Conservation (phyloP, 2,329 filamentous ascomycete genomes). For the Westerdykella sp. region DNA sequence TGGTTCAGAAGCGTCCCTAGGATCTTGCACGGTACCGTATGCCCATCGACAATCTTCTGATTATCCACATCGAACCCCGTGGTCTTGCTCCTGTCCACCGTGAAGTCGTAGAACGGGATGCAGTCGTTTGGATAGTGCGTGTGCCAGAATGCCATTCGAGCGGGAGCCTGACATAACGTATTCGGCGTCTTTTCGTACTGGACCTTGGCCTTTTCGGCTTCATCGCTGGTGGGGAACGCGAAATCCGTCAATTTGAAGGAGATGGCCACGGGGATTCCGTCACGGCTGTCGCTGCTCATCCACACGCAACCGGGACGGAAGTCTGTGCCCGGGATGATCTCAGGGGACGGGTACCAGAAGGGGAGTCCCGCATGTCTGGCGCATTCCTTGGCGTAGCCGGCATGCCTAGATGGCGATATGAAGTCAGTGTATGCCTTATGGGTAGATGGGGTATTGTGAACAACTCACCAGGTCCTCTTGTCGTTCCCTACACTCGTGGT, state of each 20-base stretch:
- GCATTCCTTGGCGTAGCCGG: constrained; percentile 5
- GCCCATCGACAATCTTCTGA: constrained; percentile 3
- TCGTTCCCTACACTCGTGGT: neutral
- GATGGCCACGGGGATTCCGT: neutral
- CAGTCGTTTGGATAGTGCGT: constrained; percentile 1
- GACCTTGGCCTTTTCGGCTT: constrained; percentile 1
- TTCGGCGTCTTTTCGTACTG: constrained; percentile 5
- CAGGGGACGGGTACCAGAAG: constrained; percentile 4
- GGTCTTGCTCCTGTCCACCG: constrained; percentile 1
- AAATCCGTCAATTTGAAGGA: constrained; percentile 4
- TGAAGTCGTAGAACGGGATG: constrained; percentile 5
- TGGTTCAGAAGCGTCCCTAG: neutral
- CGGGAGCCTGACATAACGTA: constrained; percentile 4
- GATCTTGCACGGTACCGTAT: constrained; percentile 2
- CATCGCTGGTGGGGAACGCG: constrained; percentile 1
- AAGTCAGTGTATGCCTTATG: constrained; percentile 1
- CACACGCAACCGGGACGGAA: constrained; percentile 4
- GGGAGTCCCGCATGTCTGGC: neutral
- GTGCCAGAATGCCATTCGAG: constrained; percentile 5
- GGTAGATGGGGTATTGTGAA: too few relatives aligned
- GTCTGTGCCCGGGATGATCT: constrained; percentile 4
- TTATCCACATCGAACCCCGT: constrained; percentile 4
- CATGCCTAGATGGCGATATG: neutral
- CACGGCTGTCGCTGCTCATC: constrained; percentile 3
- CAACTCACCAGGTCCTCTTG: constrained; percentile 3